Evolutionary conservation across 2,329 filamentous ascomycete species (phyloP).

Genomic region (Thermoascus crustaceus): DNA sequence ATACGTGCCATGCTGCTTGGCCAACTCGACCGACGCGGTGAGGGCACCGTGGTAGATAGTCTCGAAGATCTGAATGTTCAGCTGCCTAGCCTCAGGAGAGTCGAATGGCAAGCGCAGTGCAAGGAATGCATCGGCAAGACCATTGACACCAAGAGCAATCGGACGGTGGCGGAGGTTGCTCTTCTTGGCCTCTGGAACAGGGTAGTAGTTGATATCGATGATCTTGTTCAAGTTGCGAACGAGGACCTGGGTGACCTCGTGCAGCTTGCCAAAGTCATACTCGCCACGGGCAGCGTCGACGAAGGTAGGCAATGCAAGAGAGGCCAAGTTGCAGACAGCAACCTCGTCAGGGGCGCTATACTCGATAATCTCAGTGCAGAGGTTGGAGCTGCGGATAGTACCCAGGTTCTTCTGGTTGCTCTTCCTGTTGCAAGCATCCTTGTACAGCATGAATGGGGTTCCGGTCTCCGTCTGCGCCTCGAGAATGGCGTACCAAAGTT

Average conservation of each 20-base stretch:
- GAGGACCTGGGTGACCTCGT: conserved; percentile 87
- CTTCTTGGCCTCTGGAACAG: conserved; percentile 84
- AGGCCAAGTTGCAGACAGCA: conserved; percentile 95
- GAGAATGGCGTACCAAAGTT: conserved; percentile 97
- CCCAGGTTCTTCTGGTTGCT: conserved; percentile 99
- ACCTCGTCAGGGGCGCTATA: conserved; percentile 97
- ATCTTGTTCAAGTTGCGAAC: conserved; percentile 96
- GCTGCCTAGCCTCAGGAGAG: conserved; percentile 81
- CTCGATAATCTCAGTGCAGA: conserved; percentile 98
- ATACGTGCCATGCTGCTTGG: conserved; percentile 76
- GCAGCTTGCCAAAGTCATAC: conserved; percentile 95
- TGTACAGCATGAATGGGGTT: conserved; percentile 99
- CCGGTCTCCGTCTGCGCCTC: conserved; percentile 98
- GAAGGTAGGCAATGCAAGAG: conserved; percentile 80
- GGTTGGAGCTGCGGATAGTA: conserved; percentile 95
- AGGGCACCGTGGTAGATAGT: conserved; percentile 96
- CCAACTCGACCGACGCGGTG: conserved; percentile 79
- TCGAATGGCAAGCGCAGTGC: conserved; percentile 95
- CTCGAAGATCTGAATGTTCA: conserved; percentile 99
- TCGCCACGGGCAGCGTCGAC: conserved; percentile 76
- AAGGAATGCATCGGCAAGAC: conserved; percentile 95
- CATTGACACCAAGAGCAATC: conserved; percentile 93
- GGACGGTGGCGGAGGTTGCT: conserved; percentile 97
- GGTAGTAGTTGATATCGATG: conserved; percentile 97
- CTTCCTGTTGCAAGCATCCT: conserved; percentile 96